Base-by-base conservation (phyloP, 1,284 basidiomycete genomes). In the Trametes versicolor region DNA sequence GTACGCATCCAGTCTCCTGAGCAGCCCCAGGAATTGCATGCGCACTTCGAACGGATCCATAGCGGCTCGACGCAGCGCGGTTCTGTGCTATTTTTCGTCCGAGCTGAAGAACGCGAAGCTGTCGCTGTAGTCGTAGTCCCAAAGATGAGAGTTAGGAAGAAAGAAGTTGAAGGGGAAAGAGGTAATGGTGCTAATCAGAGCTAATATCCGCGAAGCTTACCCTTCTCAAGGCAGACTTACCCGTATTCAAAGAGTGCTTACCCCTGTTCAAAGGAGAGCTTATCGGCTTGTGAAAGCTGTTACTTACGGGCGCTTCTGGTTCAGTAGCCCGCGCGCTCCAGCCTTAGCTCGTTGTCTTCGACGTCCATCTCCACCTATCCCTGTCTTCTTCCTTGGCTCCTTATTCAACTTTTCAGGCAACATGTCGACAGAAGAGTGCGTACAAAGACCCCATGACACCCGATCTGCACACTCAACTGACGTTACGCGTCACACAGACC, bases 11-110 rank as follows among this genome's bases (percentile, higher is more conserved):
- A 96, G 84, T 68, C 87, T 86, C 61, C 88, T 84, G 59, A 96
- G 81, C 51, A 91, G 84, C 29, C 85, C 81, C 17, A 95, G 83
- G 75, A 96, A 95, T 71, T 94, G 91, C 83, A 96, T 91, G 70
- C 94, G 87, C 51, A 95, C 92, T 87, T 96, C 94, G 75, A 96
- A 97, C 0, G 94, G 92, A 77, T 96, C 94, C 90, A 96, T 94
- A 17, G 17, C 32, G 17, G n/a, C 23, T 6, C n/a, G 12, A 39
- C 12, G 36, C 12, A 25, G n/a, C 21, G n/a, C 13, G 6, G 3
- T 21, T 19, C 34, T 2, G 32, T 34, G 25, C 3, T 39, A 12
- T 9, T 12, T 54, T 53, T 53, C n/a, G 10, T 32, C 4, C 8
- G 29, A 32, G 29, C 29, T 32, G 29, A 32, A 32, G 29, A n/a